Base-by-base conservation (phyloP, 2,329 filamentous ascomycete species). In the Gyromitra esculenta region DNA sequence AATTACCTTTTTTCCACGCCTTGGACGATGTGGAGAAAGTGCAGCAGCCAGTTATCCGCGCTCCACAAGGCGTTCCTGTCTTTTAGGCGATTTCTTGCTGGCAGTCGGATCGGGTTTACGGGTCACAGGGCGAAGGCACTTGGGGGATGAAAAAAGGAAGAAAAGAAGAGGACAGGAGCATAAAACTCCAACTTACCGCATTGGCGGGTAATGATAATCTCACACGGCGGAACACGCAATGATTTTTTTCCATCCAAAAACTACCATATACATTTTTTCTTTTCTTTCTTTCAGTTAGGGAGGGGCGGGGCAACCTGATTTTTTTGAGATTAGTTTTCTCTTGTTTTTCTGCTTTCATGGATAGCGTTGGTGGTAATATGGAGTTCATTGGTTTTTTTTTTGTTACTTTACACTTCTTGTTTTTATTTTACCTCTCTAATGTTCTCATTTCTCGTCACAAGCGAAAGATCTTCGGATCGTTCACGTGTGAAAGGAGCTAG, bases 11-110 rank as follows among this genome's bases (percentile, higher is more conserved):
- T 77, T 78, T 79, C 66, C 68, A 72, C 52, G 52, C 75, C 48
- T 43, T 78, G 62, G 77, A 75, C 63, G 76, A 78, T 57, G 67
- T 77, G 59, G 72, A 76, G 59, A 79, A 76, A 57, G 67, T 76
- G 63, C 72, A 73, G 43, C 63, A 77, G 25, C 52, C 77, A 56
- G 43, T 45, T 76, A 67, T 76, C 52, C 56, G 77, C 4, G 25
- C 69, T 64, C 65, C 77, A 73, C 73, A 78, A 65, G 68, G 78
- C 59, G 77, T 79, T 63, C 68, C 63, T 65, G 77, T 77, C 73
- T 79, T 78, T 65, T 79, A 78, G 70, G 48, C 57, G 52, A 45
- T 63, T 75, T 41, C 39, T 75, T 50, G 52, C 50, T 5, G 39
- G 50, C 59, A 21, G 35, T 15, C 65, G 72, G 59, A 52, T 50